Evolutionary conservation across 768 basidiomycete species (phyloP), one percentile per base, ranked within the genome.

Genomic region (Podaxis carcinomalis): DNA sequence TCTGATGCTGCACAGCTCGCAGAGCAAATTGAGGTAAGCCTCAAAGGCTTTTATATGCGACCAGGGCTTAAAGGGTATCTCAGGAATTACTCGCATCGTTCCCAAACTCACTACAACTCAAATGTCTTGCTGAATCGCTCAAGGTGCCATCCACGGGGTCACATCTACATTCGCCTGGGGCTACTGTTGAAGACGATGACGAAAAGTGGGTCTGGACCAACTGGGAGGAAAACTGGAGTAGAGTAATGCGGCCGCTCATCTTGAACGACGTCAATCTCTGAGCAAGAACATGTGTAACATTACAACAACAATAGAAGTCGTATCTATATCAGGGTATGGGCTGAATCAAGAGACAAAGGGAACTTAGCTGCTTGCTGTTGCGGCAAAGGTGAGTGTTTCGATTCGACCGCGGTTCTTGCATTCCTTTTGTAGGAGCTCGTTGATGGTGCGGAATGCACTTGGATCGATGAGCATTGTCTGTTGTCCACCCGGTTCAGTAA

Each of bases 401-500:
- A 98, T 77, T 55, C 90, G 80, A 0, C 93, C 92, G 65, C 84
- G 83, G 16, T 93, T 93, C 72, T 96, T 95, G 69, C 89, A 89
- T 70, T 98, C 92, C 70, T 90, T 92, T 71, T 95, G 92, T 62
- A 98, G 74, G 44, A 98, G 73, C 62, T 98, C 96, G 67, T 89
- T 92, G 65, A 99, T 83, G 19, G 89, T 80, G 37, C 92, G 86
- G 83, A 97, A 96, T 66, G 92, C 88, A 44, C 90, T 85, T 4
- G 97, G 96, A 70, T 98, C 95, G 62, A 98, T 98, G 58, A 96
- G 80, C 77, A 96, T 81, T 51, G 89, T 84, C 96, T 98, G 27
- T 13, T n/a, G 67, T 3, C 37, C 57, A 53, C 14, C 11, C 7
- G 28, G 50, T 35, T 59, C 36, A 67, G 59, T 28, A 7, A 42